Percentiles rank a stretch among this genome's conserved stretches.
phyloP scores from a whole-genome alignment of 2,329 filamentous ascomycete species.

The Aureobasidium sp. region DNA sequence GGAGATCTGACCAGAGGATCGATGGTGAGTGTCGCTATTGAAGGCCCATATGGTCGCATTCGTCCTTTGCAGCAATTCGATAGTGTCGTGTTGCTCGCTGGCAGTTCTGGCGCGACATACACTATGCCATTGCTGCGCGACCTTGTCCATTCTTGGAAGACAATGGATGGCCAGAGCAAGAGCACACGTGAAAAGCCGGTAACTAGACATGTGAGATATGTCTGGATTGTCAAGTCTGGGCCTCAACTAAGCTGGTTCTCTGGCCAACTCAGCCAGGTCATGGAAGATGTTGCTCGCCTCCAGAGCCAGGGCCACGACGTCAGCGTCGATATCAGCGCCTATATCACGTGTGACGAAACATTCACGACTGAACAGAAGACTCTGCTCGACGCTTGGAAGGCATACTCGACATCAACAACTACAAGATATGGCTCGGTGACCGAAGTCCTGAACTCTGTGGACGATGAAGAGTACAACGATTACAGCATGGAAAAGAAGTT shows the following conservation, averaged over 20 bases:
- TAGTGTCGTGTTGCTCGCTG: constrained; percentile 52
- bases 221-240: constrained; percentile 54
- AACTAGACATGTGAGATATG: constrained; percentile 46
- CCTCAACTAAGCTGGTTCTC: constrained; percentile 49
- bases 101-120: constrained; percentile 55
- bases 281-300: constrained; percentile 37
- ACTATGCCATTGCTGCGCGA: constrained; percentile 51
- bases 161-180: constrained; percentile 24
- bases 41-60: constrained; percentile 26
- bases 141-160: constrained; percentile 37
- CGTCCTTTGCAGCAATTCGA: constrained; percentile 50
- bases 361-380: constrained; percentile 38
- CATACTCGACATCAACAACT: constrained; percentile 19
- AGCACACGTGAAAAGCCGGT: constrained; percentile 24
- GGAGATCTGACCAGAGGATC: not conserved
- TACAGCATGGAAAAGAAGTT: not conserved
- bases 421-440: constrained; percentile 23
- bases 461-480: constrained; percentile 14
- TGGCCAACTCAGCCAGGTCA: constrained; percentile 41
- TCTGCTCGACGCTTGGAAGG: constrained; percentile 20
- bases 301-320: constrained; percentile 32
- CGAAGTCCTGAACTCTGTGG: constrained; percentile 16
- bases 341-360: constrained; percentile 48
- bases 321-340: constrained; percentile 46
- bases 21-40: constrained; percentile 18